These are phyloP conservation scores for Leccinum sublutescens DNA, from an alignment of 768 basidiomycete species.

Conservation along the genomic window DNA sequence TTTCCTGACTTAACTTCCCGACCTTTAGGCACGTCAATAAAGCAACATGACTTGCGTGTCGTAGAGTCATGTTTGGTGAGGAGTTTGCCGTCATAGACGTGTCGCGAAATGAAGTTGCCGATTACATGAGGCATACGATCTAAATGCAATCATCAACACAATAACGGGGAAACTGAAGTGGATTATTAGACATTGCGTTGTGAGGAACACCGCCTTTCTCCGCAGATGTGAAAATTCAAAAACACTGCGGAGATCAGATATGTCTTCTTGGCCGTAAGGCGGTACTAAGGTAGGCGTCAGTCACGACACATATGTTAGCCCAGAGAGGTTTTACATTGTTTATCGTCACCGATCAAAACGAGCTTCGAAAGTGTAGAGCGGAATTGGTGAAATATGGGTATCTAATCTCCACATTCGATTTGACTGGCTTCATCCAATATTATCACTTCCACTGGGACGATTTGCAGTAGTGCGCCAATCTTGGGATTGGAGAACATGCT, in stretches of 20 bases:
- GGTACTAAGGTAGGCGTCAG: constrained; percentile 50
- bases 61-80: constrained; percentile 50
- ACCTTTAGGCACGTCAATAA: constrained; percentile 42
- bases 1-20: constrained; percentile 24
- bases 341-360: constrained; percentile 42
- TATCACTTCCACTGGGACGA: constrained; percentile 25
- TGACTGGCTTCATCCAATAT: constrained; percentile 45
- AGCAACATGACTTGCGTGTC: constrained; percentile 33
- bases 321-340: constrained; percentile 31
- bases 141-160: constrained; percentile 26
- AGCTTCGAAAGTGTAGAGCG: constrained; percentile 30
- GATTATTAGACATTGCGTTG: constrained; percentile 65
- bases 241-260: constrained; percentile 62
- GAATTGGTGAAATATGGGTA: constrained; percentile 35
- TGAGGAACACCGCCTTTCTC: constrained; percentile 47
- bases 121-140: constrained; percentile 83
- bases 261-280: constrained; percentile 72
- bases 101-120: constrained; percentile 35
- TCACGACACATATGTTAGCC: background rate
- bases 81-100: constrained; percentile 59
- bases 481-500: constrained; percentile 41
- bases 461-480: constrained; percentile 14
- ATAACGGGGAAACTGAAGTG: background rate
- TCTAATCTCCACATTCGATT: constrained; percentile 40
- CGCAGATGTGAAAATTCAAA: constrained; percentile 70